Conservation (phyloP, 2,329 filamentous ascomycete genomes). For the Colletotrichum phormii region DNA sequence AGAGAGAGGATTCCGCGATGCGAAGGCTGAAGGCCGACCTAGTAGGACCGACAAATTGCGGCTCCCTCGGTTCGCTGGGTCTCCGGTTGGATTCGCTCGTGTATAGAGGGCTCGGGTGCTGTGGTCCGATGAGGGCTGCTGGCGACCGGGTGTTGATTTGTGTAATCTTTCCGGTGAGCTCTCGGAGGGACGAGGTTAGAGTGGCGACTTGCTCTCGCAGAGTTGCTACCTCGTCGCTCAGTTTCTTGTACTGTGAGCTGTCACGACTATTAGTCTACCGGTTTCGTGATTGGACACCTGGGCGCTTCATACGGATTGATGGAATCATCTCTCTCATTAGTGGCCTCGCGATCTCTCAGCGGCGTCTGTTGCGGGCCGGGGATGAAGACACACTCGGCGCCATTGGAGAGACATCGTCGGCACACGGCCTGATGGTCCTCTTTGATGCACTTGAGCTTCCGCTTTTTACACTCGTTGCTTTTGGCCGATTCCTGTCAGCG, state of each 20-base stretch:
- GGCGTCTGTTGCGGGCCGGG: slow-evolving; percentile 35
- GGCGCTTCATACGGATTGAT: slow-evolving; percentile 31
- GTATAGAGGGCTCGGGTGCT: slow-evolving; percentile 32
- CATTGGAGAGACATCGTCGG: slow-evolving; percentile 45
- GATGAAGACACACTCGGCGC: slow-evolving; percentile 43
- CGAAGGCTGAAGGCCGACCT: slow-evolving; percentile 49
- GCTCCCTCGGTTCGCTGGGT: slow-evolving; percentile 43
- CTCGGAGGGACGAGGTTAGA: slow-evolving; percentile 42
- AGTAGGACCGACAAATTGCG: slow-evolving; percentile 51
- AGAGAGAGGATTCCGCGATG: slow-evolving; percentile 49
- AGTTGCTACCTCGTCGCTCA: slow-evolving; percentile 44
- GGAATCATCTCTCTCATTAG: slow-evolving; percentile 40
- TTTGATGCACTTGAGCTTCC: slow-evolving; percentile 54
- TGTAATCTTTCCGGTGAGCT: slow-evolving; percentile 41
- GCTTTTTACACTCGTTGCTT: slow-evolving; percentile 53
- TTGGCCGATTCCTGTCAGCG: neutral
- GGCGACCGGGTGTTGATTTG: slow-evolving; percentile 20
- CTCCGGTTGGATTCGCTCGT: slow-evolving; percentile 13
- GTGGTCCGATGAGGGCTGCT: slow-evolving; percentile 4
- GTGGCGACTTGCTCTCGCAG: slow-evolving; percentile 46
- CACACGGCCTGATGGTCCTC: slow-evolving; percentile 41
- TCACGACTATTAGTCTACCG: neutral
- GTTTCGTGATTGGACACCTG: neutral
- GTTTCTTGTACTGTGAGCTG: slow-evolving; percentile 33
- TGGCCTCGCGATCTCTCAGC: slow-evolving; percentile 32